Base-by-base conservation (phyloP, 164 flowering plant species). In the Piper betle region DNA sequence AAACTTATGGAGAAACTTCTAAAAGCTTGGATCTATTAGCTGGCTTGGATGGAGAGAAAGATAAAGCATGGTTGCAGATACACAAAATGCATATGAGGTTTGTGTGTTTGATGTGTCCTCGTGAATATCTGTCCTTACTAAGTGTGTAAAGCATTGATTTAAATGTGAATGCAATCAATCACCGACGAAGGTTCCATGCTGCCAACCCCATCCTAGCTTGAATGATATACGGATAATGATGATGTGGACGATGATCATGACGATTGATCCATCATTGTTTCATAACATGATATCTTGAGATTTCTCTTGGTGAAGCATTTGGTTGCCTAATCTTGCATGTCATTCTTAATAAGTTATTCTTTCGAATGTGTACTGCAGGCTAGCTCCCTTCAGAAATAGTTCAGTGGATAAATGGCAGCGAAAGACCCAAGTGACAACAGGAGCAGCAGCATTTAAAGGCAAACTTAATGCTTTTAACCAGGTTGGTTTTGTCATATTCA, bases 381-480 rank as follows among this genome's bases (percentile, higher is more conserved):
- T 93, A 64, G 82, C 78, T 66, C 37, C 79, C 64, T 94, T 86
- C 64, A 81, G 96, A 75, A 71, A 90, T 73, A 85, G 73, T 62
- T 80, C 96, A 37, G 69, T 94, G 43, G 91, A 94, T 71, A 94
- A 91, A 75, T 91, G 99, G 99, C 96, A 94, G 71, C 85, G 93
- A 73, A 88, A 85, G 77, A 79, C 91, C 40, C 91, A 88, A 64
- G 87, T 94, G 65, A 80, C 92, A 59, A 86, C 87, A 56, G 97
- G 98, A 73, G 97, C 84, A 66, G 94, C 96, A 72, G 96, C 87
- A 55, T 78, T 82, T 37, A 90, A 75, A 73, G 79, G 81, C 55
- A 90, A 83, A 64, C 77, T 83, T 33, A 84, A 83, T 16, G 98
- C 98, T 66, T 90, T 93, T 73, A 93, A 86, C 73, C 98, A 93